Conservation (phyloP, 2,329 filamentous ascomycete genomes). For the Fusarium guadeloupense region DNA sequence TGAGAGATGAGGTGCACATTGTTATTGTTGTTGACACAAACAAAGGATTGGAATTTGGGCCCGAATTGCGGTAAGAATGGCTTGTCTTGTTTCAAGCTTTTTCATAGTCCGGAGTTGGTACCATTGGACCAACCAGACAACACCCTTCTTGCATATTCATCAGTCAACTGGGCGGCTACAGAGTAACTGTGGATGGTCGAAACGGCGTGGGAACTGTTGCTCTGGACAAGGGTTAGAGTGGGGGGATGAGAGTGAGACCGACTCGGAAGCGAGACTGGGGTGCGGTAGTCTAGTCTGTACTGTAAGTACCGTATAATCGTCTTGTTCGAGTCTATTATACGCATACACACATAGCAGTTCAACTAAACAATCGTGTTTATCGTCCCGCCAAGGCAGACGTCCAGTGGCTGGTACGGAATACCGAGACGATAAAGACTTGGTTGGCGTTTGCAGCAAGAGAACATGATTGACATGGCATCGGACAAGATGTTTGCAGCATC, state of each 20-base stretch:
- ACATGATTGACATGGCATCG: background rate
- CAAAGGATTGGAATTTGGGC: slow-evolving; percentile 4
- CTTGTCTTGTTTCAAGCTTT: slow-evolving; percentile 3
- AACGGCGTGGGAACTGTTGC: slow-evolving; percentile 16
- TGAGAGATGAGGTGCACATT: background rate
- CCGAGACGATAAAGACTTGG: background rate
- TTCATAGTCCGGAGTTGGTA: slow-evolving; percentile 5
- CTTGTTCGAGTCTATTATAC: slow-evolving; percentile 1
- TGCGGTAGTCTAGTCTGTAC: background rate
- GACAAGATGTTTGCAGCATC: background rate
- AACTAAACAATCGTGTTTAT: slow-evolving; percentile 18
- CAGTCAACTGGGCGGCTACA: slow-evolving; percentile 37
- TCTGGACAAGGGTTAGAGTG: slow-evolving; percentile 27
- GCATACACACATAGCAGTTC: no score
- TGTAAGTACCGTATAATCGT: background rate
- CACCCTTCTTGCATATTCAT: slow-evolving; percentile 19
- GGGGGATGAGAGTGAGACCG: slow-evolving; percentile 7
- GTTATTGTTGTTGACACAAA: background rate
- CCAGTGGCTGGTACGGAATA: background rate
- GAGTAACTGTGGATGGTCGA: slow-evolving; percentile 35
- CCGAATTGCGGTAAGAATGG: slow-evolving; percentile 15
- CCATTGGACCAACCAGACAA: slow-evolving; percentile 19
- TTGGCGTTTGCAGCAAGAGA: background rate
- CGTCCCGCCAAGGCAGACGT: background rate
- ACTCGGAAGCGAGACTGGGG: slow-evolving; percentile 6